Base-by-base conservation (phyloP, 2,329 filamentous ascomycete species). In the Ophiognomonia clavigignenti-juglandacearum region DNA sequence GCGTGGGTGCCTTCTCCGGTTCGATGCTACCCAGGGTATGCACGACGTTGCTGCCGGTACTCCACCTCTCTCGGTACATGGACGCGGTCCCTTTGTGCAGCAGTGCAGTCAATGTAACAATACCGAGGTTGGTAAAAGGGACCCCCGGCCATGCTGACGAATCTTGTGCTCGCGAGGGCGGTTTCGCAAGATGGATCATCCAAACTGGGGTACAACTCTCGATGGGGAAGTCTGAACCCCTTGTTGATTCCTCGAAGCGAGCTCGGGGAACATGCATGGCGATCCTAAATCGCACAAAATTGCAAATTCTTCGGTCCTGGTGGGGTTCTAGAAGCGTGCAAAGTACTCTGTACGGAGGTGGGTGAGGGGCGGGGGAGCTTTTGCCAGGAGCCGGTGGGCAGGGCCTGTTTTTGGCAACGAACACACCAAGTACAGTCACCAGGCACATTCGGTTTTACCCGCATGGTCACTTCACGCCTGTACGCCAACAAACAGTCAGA, bases 191-290 rank as follows among this genome's bases (percentile, higher is more conserved):
- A 16, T n/a, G 13, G 20, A 26, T 24, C 19, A 45, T 24, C 26
- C 43, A 29, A 23, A 2, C 43, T 43, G 46, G 50, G 20, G 47
- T 37, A 49, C 20, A 39, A 16, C 10, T 35, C 50, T 47, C 19
- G 39, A 49, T 45, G 16, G 36, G 46, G 50, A 43, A 49, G 41
- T n/a, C 38, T n/a, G 24, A 32, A 26, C 24, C 37, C 41, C 38
- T 38, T 32, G 32, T 14, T 32, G 35, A 40, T n/a, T n/a, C 46
- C 22, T 43, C 45, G 41, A 41, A 43, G 42, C 43, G 45, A 47
- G 43, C 37, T 40, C 46, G 49, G 45, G 45, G 38, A 41, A 52
- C 39, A 44, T 45, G 50, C 49, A 49, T 23, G 42, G 27, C 35
- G 34, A 39, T 40, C 46, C 39, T 29, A 8, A 39, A 34, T 43